These are phyloP conservation scores for Bifiguratus adelaidae DNA, from an alignment of 192 early-diverging fungal genomes.

Conservation along the genomic window DNA sequence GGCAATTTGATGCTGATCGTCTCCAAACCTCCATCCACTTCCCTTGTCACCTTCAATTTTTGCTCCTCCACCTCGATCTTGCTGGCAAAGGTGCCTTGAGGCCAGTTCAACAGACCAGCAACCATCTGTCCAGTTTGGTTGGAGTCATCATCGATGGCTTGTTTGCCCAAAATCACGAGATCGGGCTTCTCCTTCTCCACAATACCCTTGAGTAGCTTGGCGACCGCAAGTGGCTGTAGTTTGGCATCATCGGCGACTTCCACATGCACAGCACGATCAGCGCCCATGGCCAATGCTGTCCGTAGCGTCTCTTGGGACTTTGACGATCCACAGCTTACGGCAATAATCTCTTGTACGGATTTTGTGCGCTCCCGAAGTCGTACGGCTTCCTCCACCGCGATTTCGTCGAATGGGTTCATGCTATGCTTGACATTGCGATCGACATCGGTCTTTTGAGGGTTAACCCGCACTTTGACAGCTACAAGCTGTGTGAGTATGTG, in stretches of 20 bases:
- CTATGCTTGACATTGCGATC: conserved; percentile 96
- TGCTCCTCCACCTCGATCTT: conserved; percentile 74
- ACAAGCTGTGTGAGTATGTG: not conserved
- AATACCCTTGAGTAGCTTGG: conserved; percentile 87
- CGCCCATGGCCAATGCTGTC: conserved; percentile 97
- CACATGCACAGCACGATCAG: conserved; percentile 90
- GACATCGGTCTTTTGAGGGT: conserved; percentile 74
- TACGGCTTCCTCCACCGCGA: conserved; percentile 95
- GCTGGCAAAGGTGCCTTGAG: conserved; percentile 93
- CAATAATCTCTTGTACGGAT: conserved; percentile 67
- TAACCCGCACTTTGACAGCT: conserved; percentile 95
- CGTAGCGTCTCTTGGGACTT: conserved; percentile 89
- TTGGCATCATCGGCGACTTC: conserved; percentile 60
- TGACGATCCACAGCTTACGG: conserved; percentile 77
- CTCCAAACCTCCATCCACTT: conserved; percentile 97
- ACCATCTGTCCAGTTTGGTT: conserved; percentile 99
- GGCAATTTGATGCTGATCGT: conserved; percentile 75
- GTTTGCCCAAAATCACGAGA: conserved; percentile 94
- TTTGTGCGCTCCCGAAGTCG: conserved; percentile 72
- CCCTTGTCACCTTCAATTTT: conserved; percentile 77
- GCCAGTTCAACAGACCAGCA: conserved; percentile 88
- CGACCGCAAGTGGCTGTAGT: conserved; percentile 82
- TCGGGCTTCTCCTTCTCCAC: conserved; percentile 86
- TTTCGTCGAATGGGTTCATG: conserved; percentile 99
- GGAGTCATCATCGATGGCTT: conserved; percentile 97